Evolutionary conservation across 345 rosid species (phyloP).

Genomic region (Moricandia arvensis): DNA sequence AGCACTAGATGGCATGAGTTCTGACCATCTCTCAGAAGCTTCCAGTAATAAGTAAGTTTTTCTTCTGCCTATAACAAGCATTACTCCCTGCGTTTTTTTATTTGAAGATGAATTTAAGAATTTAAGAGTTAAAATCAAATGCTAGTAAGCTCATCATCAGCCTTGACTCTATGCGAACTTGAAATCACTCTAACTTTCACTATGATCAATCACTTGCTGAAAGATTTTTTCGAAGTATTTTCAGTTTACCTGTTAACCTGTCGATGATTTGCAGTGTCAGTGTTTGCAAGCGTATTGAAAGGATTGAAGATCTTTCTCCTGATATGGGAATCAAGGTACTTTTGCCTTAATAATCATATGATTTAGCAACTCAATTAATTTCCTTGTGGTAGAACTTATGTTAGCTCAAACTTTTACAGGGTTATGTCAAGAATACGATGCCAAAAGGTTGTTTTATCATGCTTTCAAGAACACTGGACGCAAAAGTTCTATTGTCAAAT

Average conservation of each 20-base stretch:
- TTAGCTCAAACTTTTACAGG: slow-evolving; percentile 45
- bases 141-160: neutral
- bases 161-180: slow-evolving; percentile 5
- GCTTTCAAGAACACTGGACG: slow-evolving; percentile 86
- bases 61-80: neutral
- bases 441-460: slow-evolving; percentile 86
- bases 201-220: neutral
- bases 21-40: slow-evolving; percentile 40
- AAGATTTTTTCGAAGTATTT: neutral
- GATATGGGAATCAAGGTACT: slow-evolving; percentile 69
- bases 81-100: slow-evolving; percentile 2
- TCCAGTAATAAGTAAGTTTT: slow-evolving; percentile 49
- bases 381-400: slow-evolving; percentile 24
- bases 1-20: slow-evolving; percentile 59
- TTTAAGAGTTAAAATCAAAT: neutral
- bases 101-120: neutral
- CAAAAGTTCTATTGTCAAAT: slow-evolving; percentile 75
- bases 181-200: neutral
- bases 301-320: slow-evolving; percentile 67
- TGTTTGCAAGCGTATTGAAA: slow-evolving; percentile 48
- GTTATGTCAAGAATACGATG: slow-evolving; percentile 80
- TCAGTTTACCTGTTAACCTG: neutral
- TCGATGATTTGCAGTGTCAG: slow-evolving; percentile 40
- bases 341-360: neutral
- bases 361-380: neutral